A percentile compares a stretch with the other conserved stretches of the same genome.
These are phyloP conservation scores for Metschnikowia sp. DNA, from an alignment of 805 yeast genomes.

Conservation along the genomic window DNA sequence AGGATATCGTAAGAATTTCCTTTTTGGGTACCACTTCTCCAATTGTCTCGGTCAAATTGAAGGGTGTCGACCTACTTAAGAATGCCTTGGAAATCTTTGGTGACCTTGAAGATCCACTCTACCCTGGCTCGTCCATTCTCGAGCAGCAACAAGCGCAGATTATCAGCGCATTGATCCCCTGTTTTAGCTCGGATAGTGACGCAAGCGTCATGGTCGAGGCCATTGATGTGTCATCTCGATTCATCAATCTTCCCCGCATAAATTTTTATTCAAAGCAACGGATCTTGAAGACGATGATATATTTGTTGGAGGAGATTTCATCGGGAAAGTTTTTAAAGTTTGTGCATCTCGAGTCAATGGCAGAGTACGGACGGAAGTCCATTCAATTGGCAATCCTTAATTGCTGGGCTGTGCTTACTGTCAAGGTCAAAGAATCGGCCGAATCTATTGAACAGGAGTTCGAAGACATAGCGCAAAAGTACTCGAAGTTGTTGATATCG, in stretches of 20 bases:
- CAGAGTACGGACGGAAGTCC: slow-evolving; percentile 45
- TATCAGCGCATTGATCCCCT: slow-evolving; percentile 83
- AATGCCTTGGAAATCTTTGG: slow-evolving; percentile 60
- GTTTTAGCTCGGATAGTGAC: slow-evolving; percentile 70
- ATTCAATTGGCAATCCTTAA: slow-evolving; percentile 60
- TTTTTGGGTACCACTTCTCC: slow-evolving; percentile 79
- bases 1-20: slow-evolving; percentile 72
- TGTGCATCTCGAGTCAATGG: slow-evolving; percentile 51
- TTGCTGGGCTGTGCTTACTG: slow-evolving; percentile 68
- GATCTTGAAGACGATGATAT: slow-evolving; percentile 60
- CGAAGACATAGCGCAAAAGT: slow-evolving; percentile 48
- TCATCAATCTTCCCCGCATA: slow-evolving; percentile 49
- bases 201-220: slow-evolving; percentile 75
- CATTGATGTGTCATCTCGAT: slow-evolving; percentile 70
- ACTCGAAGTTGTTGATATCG: slow-evolving; percentile 60
- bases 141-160: slow-evolving; percentile 96
- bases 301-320: slow-evolving; percentile 60
- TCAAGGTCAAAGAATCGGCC: slow-evolving; percentile 22
- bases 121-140: slow-evolving; percentile 64
- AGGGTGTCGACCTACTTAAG: slow-evolving; percentile 67
- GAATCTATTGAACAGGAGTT: slow-evolving; percentile 42
- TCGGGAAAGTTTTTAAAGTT: slow-evolving; percentile 43
- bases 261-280: slow-evolving; percentile 44
- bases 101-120: slow-evolving; percentile 63
- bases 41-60: slow-evolving; percentile 52